A percentile compares a stretch with the other conserved stretches of the same genome.
Conservation (phyloP, 176 grass and related monocot genomes). For the Alopecurus myosuroides region DNA sequence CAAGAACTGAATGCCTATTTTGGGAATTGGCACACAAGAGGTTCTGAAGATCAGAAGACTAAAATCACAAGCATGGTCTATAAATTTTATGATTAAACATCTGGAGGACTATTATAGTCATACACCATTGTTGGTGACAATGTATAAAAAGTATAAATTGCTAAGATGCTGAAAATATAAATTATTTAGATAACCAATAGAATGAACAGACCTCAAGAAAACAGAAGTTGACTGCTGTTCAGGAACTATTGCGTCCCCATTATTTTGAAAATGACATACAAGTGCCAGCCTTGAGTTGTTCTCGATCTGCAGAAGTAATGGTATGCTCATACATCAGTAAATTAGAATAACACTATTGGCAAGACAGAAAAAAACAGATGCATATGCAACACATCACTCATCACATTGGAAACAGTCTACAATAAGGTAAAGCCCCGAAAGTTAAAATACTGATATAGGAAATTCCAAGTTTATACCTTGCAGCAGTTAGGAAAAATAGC, state of each 20-base stretch:
- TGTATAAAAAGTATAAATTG: constrained; percentile 12
- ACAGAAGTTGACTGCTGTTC: constrained; percentile 62
- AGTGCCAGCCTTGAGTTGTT: constrained; percentile 72
- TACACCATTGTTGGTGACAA: not conserved
- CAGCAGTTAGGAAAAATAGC: constrained; percentile 82
- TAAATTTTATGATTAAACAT: not conserved
- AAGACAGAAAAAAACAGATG: not conserved
- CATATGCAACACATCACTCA: not conserved
- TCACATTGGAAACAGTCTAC: not conserved
- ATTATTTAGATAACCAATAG: constrained; percentile 6
- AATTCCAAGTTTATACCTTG: constrained; percentile 52
- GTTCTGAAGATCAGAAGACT: not conserved
- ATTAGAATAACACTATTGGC: not conserved
- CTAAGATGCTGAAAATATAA: constrained; percentile 21
- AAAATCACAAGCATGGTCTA: constrained; percentile 8
- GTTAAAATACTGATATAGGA: not conserved
- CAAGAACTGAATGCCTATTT: constrained; percentile 2
- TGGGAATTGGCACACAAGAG: not conserved
- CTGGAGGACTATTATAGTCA: constrained; percentile 1
- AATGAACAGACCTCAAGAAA: constrained; percentile 65
- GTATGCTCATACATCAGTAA: constrained; percentile 25
- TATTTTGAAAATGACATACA: constrained; percentile 71
- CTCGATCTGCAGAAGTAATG: constrained; percentile 62
- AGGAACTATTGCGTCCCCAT: constrained; percentile 56
- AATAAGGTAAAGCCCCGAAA: not conserved